Percentiles rank a stretch among this genome's conserved stretches.
phyloP scores from a whole-genome alignment of 192 early-diverging fungal genomes.

The Martensiomyces pterosporus region DNA sequence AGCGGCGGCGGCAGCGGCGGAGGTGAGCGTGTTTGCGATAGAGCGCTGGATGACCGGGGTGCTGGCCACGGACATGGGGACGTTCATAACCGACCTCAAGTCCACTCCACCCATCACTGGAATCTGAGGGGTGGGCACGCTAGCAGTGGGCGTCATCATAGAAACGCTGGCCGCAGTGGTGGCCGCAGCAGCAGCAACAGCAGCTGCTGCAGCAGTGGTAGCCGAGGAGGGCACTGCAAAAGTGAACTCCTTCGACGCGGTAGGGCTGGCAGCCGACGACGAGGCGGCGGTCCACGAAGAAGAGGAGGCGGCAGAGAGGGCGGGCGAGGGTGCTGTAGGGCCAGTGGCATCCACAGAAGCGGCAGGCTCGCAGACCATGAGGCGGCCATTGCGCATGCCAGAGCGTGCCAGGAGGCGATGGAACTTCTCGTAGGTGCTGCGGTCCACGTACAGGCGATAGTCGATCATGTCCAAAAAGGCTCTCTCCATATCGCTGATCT shows the following conservation, averaged over 20 bases:
- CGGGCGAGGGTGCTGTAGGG: background rate
- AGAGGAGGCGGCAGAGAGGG: background rate
- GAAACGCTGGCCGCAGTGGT: background rate
- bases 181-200: background rate
- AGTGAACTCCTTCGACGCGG: background rate
- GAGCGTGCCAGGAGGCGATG: constrained; percentile 42
- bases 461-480: constrained; percentile 73
- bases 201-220: constrained; percentile 9
- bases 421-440: constrained; percentile 41
- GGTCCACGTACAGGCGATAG: constrained; percentile 59
- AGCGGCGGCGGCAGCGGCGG: background rate
- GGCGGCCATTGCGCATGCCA: constrained; percentile 43
- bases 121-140: background rate
- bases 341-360: background rate
- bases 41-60: constrained; percentile 12
- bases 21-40: background rate
- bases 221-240: background rate
- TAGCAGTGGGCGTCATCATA: background rate
- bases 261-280: background rate
- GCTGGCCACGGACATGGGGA: constrained; percentile 10
- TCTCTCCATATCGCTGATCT: constrained; percentile 80
- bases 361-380: constrained; percentile 34
- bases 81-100: constrained; percentile 23
- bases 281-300: background rate
- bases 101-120: constrained; percentile 2